phyloP scores from a whole-genome alignment of 371 early-diverging fungal genomes.

The Mucor indicus region DNA sequence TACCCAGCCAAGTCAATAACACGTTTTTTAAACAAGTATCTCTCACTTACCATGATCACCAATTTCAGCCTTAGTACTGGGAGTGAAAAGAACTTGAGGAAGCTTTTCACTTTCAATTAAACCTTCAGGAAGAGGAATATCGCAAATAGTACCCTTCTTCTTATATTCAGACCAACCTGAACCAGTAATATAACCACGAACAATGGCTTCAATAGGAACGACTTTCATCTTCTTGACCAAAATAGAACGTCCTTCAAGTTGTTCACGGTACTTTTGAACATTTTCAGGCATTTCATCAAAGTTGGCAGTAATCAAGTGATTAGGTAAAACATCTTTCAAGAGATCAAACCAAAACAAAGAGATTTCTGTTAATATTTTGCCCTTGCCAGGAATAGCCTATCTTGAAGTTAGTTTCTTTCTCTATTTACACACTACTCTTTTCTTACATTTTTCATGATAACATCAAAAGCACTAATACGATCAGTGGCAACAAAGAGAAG shows the following conservation, averaged over 20 bases:
- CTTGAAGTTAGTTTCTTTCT: background rate
- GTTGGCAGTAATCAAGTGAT: constrained; percentile 92
- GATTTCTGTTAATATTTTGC: constrained; percentile 93
- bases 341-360: constrained; percentile 93
- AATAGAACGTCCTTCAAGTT: constrained; percentile 87
- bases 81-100: constrained; percentile 86
- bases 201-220: constrained; percentile 97
- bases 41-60: constrained; percentile 84
- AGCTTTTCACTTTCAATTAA: constrained; percentile 85
- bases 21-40: background rate
- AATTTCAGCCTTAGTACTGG: constrained; percentile 96
- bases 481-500: constrained; percentile 97
- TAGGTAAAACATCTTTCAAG: constrained; percentile 80
- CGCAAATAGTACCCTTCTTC: constrained; percentile 89
- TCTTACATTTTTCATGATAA: constrained; percentile 94
- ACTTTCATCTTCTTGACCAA: constrained; percentile 90
- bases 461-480: constrained; percentile 96
- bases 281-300: constrained; percentile 89
- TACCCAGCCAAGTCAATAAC: constrained; percentile 12
- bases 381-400: constrained; percentile 92
- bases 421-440: background rate
- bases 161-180: constrained; percentile 96
- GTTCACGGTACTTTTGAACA: constrained; percentile 83
- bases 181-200: constrained; percentile 95
- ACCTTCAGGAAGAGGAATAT: constrained; percentile 79